Evolutionary conservation across 192 early-diverging fungal genomes (phyloP), one percentile per base, ranked within the genome.

Genomic region (Gaertneriomyces semiglobifer): DNA sequence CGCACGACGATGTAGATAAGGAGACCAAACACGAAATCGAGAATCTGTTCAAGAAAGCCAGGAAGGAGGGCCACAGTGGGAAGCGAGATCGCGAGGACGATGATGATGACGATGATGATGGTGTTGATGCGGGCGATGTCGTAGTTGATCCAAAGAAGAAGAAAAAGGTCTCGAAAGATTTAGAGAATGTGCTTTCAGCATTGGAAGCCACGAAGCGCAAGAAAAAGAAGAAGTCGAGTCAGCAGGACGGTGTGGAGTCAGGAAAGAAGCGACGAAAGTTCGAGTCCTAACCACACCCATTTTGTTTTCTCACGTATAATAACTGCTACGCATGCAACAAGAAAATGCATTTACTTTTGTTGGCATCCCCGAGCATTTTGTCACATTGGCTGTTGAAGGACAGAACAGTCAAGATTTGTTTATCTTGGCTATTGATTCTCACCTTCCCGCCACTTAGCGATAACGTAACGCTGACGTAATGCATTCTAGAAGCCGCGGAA

Each of bases 121-220:
- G n/a, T 25, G 66, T 14, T 16, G 67, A 20, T 4, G 18, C 11
- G 25, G 58, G 6, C 12, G 55, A 14, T 7, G 12, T 5, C 12
- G 39, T 46, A 4, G 19, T 20, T 2, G 52, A 56, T 25, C n/a
- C 16, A 11, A 65, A 46, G 53, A 61, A 45, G 33, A 45, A 18
- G 10, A 58, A 60, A 5, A 60, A 54, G 44, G 47, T 73, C 1
- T 72, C 74, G 18, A 84, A 82, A 57, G 79, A 80, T 51, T 62
- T 87, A 38, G 77, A 54, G 5, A 70, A 65, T 45, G 81, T 87
- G 7, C 53, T 87, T 64, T 76, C 79, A 33, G 84, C 84, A 4
- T 81, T 87, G 56, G 73, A 76, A 11, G 81, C 80, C 1, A 85
- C 73, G 3, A 68, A 68, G 40, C 48, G 59, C 9, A 71, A 63